Conservation (phyloP, 176 grass and related monocot genomes). For the Panicum miliaceum region DNA sequence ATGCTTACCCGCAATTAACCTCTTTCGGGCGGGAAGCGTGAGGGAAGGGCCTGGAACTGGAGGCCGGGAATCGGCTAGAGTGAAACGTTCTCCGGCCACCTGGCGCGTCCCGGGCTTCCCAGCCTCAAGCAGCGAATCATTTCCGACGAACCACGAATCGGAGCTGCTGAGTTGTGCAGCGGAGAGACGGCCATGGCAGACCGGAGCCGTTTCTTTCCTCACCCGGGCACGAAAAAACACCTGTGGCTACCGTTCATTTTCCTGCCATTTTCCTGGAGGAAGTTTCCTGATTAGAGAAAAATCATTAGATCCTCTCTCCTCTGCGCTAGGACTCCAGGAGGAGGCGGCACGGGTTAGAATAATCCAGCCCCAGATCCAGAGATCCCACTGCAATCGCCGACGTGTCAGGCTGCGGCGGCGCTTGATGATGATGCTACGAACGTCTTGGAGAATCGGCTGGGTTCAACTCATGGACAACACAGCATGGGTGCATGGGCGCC, state of each 20-base stretch:
- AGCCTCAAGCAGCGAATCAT: not conserved
- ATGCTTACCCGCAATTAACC: not conserved
- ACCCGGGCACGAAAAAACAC: slow-evolving; percentile 24
- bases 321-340: not conserved
- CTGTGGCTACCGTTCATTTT: slow-evolving; percentile 10
- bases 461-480: not conserved
- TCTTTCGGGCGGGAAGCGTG: not conserved
- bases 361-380: not conserved
- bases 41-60: slow-evolving; percentile 14
- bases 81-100: not conserved
- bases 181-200: not conserved
- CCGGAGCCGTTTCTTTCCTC: slow-evolving; percentile 40
- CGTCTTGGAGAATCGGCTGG: not conserved
- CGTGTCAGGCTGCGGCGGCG: not conserved
- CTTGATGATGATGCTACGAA: not conserved
- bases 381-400: not conserved
- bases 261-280: slow-evolving; percentile 27
- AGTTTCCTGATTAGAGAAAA: slow-evolving; percentile 24
- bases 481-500: not conserved
- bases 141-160: not conserved
- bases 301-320: not conserved
- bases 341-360: slow-evolving; percentile 10
- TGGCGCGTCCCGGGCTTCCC: not conserved
- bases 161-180: not conserved
- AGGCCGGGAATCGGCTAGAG: not conserved